A percentile compares a stretch with the other conserved stretches of the same genome.
phyloP scores from a whole-genome alignment of 2,329 filamentous ascomycete genomes.

The Ambrosiella cleistominuta region DNA sequence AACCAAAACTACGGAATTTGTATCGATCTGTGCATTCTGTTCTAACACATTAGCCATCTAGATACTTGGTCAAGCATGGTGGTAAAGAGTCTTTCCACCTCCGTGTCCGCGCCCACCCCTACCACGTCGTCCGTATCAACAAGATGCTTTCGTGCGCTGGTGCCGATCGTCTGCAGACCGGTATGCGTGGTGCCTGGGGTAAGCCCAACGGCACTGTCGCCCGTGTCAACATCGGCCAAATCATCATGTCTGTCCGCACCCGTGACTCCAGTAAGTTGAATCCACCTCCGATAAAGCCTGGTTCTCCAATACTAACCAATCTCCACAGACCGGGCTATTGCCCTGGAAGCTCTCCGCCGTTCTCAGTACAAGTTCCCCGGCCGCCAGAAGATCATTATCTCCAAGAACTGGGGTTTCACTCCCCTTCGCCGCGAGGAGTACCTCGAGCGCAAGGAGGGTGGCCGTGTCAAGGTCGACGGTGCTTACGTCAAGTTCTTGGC shows the following conservation, averaged over 20 bases:
- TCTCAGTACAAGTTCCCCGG: constrained; percentile 99
- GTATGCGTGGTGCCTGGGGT: constrained; percentile 99
- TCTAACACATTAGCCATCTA: background rate
- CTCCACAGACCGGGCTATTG: constrained; percentile 58
- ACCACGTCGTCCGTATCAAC: constrained; percentile 99
- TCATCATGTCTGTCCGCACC: constrained; percentile 92
- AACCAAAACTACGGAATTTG: too few species aligned
- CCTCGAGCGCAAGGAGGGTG: constrained; percentile 82
- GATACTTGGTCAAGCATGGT: constrained; percentile 52
- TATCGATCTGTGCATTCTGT: too few species aligned
- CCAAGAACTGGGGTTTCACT: constrained; percentile 99
- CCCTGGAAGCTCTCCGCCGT: constrained; percentile 96
- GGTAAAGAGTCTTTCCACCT: constrained; percentile 62
- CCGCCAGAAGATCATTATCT: constrained; percentile 99
- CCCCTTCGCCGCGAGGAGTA: constrained; percentile 96
- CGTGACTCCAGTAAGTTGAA: constrained; percentile 66
- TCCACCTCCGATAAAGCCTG: background rate
- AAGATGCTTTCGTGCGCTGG: constrained; percentile 99
- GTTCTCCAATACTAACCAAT: background rate
- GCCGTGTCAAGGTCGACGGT: constrained; percentile 90
- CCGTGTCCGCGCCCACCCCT: constrained; percentile 81
- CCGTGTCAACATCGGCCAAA: constrained; percentile 99
- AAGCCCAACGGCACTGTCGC: constrained; percentile 98
- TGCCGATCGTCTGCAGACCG: constrained; percentile 99
- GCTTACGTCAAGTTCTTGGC: constrained; percentile 98